Evolutionary conservation across 371 early-diverging fungal species (phyloP).

Genomic region (Massospora cicadina): DNA sequence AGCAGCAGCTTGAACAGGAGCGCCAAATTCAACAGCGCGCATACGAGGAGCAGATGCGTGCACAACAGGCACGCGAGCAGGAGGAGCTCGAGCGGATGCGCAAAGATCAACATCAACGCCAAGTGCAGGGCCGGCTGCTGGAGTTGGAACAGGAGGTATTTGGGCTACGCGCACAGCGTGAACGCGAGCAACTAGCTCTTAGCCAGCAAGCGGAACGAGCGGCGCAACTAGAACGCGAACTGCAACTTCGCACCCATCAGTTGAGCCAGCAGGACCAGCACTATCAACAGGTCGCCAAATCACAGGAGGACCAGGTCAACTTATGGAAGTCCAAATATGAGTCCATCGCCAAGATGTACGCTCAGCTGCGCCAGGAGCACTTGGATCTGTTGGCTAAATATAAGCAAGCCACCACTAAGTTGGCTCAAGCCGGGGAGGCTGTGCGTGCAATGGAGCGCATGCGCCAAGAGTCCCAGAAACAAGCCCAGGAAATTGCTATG

Average conservation of each 20-base stretch:
- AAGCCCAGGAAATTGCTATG: slow-evolving; percentile 68
- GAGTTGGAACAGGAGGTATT: slow-evolving; percentile 65
- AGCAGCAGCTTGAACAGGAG: slow-evolving; percentile 38
- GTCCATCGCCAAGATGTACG: slow-evolving; percentile 81
- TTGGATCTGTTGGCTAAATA: slow-evolving; percentile 78
- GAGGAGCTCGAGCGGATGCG: slow-evolving; percentile 43
- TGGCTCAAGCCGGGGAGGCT: slow-evolving; percentile 56
- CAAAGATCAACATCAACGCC: slow-evolving; percentile 50
- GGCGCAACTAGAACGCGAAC: slow-evolving; percentile 51
- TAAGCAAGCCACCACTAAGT: slow-evolving; percentile 61
- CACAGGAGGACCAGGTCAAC: slow-evolving; percentile 55
- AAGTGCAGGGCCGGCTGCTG: slow-evolving; percentile 51
- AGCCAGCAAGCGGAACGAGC: slow-evolving; percentile 63
- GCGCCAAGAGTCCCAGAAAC: slow-evolving; percentile 44
- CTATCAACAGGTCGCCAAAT: slow-evolving; percentile 53
- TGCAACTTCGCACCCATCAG: slow-evolving; percentile 45
- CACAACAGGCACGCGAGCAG: slow-evolving; percentile 25
- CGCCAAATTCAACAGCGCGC: slow-evolving; percentile 38
- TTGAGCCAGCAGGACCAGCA: slow-evolving; percentile 45
- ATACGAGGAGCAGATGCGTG: slow-evolving; percentile 36
- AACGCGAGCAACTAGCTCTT: slow-evolving; percentile 63
- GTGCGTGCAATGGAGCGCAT: slow-evolving; percentile 51
- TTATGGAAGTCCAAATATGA: slow-evolving; percentile 86
- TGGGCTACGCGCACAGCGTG: slow-evolving; percentile 50
- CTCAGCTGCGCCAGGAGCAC: slow-evolving; percentile 89